These are phyloP conservation scores for Saturnispora silvae DNA, from an alignment of 805 yeast genomes.

Conservation along the genomic window DNA sequence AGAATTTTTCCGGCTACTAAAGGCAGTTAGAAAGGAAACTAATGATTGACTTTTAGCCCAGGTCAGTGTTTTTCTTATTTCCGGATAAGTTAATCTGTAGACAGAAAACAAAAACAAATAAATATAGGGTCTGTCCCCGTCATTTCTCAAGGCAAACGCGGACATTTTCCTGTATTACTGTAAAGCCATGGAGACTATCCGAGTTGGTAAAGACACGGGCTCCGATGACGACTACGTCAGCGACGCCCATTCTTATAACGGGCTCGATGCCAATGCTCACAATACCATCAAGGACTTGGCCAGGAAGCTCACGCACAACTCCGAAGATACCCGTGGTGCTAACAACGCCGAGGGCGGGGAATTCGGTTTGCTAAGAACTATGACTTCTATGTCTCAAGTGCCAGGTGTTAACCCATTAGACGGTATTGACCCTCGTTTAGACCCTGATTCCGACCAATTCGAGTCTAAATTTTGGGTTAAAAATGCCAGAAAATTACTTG, in stretches of 20 bases:
- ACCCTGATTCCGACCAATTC: slow-evolving; percentile 51
- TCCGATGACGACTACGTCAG: slow-evolving; percentile 7
- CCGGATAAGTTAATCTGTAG: too few species aligned
- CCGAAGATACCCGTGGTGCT: slow-evolving; percentile 7
- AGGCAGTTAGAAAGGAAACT: too few species aligned
- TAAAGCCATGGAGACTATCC: slow-evolving; percentile 18
- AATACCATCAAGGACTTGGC: slow-evolving; percentile 33
- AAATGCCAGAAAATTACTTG: slow-evolving; percentile 43
- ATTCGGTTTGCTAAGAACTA: slow-evolving; percentile 22
- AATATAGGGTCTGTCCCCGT: too few species aligned
- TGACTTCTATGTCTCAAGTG: slow-evolving; percentile 42
- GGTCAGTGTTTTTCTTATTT: too few species aligned
- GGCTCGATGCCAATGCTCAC: slow-evolving; percentile 28
- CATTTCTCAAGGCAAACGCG: too few species aligned
- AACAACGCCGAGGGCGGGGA: slow-evolving; percentile 8
- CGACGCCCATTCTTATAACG: slow-evolving; percentile 21
- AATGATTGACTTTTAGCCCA: too few species aligned
- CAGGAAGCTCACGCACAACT: slow-evolving; percentile 26
- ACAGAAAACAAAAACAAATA: too few species aligned
- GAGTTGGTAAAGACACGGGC: slow-evolving; percentile 18
- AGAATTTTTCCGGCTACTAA: too few species aligned
- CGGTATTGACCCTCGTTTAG: slow-evolving; percentile 33
- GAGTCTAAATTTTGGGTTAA: slow-evolving; percentile 58
- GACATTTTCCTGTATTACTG: too few species aligned
- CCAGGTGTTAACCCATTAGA: slow-evolving; percentile 36